Percentiles rank a stretch among this genome's conserved stretches.
Conservation (phyloP, 2,329 filamentous ascomycete species). For the Eutypella sp. region DNA sequence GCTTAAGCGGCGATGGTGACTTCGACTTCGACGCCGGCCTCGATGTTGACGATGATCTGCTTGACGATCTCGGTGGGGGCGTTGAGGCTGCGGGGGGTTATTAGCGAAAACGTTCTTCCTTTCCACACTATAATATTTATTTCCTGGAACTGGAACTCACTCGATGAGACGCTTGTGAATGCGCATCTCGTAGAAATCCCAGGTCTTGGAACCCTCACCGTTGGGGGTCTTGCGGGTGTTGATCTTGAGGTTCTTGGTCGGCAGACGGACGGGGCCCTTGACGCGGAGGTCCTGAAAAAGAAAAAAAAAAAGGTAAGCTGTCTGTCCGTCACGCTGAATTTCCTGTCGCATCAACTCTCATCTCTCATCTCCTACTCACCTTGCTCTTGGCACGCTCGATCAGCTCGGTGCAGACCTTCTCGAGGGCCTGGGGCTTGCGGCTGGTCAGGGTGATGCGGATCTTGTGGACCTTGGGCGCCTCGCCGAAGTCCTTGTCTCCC, state of each 20-base stretch:
- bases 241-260: constrained; percentile 95
- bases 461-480: constrained; percentile 90
- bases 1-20: constrained; percentile 81
- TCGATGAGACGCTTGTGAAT: constrained; percentile 99
- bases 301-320: no score
- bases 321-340: neutral
- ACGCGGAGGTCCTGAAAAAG: constrained; percentile 83
- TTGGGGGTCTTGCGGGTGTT: constrained; percentile 98
- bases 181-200: constrained; percentile 98
- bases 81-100: constrained; percentile 58
- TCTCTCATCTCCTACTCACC: neutral
- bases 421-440: constrained; percentile 90
- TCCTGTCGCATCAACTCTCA: neutral
- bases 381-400: constrained; percentile 98
- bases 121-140: no score
- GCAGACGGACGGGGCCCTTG: constrained; percentile 96
- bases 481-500: constrained; percentile 88
- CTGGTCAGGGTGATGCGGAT: constrained; percentile 97
- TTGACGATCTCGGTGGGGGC: constrained; percentile 97
- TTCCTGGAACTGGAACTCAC: constrained; percentile 42
- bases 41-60: constrained; percentile 95
- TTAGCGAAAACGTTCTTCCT: constrained; percentile 14
- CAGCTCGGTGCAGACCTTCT: constrained; percentile 97
- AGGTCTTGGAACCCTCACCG: constrained; percentile 99
- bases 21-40: constrained; percentile 89